These are phyloP conservation scores for Linum lewisii DNA, from an alignment of 345 rosid species.

Conservation along the genomic window DNA sequence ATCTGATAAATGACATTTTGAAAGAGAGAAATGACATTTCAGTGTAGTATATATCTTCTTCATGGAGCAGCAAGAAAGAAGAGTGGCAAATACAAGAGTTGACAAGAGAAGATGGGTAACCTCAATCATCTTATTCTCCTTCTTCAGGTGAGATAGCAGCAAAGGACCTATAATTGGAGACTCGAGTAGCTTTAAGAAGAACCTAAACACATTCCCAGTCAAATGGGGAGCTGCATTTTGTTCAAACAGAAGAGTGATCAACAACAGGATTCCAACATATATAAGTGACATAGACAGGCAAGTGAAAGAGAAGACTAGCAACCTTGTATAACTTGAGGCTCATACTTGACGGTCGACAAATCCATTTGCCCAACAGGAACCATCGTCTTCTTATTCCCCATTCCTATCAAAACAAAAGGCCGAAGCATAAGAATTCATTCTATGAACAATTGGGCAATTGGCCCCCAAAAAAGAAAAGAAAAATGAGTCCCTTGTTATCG, in stretches of 20 bases:
- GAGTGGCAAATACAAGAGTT: background rate
- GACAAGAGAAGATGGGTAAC: constrained; percentile 16
- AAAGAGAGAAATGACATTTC: background rate
- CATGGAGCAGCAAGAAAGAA: background rate
- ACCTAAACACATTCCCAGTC: constrained; percentile 52
- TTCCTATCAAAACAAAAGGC: background rate
- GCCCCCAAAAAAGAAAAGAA: background rate
- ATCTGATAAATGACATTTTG: constrained; percentile 27
- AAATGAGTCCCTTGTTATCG: no score
- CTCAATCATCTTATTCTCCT: constrained; percentile 52
- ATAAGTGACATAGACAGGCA: background rate
- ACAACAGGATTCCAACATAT: background rate
- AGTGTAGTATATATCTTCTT: background rate
- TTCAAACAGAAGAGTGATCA: constrained; percentile 14
- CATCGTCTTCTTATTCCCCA: background rate
- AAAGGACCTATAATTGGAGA: constrained; percentile 54
- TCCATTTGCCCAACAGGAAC: background rate
- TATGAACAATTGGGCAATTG: background rate
- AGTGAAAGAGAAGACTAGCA: background rate
- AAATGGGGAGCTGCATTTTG: constrained; percentile 60
- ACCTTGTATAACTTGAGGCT: background rate
- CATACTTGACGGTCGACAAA: background rate
- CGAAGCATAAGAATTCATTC: background rate
- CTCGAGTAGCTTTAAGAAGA: constrained; percentile 51
- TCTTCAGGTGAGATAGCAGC: constrained; percentile 40